Base-by-base conservation (phyloP, 1,284 basidiomycete genomes). In the Ustilago trichophora region DNA sequence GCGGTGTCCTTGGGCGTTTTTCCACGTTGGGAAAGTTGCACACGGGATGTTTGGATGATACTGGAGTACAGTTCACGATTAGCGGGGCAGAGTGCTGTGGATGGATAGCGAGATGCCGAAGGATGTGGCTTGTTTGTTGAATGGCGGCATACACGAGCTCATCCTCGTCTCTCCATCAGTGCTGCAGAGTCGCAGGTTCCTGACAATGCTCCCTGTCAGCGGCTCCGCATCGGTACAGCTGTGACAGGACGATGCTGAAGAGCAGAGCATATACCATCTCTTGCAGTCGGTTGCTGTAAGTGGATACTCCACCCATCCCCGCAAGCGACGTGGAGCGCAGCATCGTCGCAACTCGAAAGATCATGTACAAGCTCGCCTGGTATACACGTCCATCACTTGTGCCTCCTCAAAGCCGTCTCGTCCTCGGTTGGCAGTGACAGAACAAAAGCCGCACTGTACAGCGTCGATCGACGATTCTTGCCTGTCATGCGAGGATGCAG, bases 91-190 rank as follows among this genome's bases (percentile, higher is more conserved):
- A n/a, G n/a, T n/a, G n/a, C n/a, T n/a, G n/a, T n/a, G n/a, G n/a
- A n/a, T n/a, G n/a, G n/a, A n/a, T n/a, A n/a, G n/a, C n/a, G n/a
- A n/a, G n/a, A 37, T 19, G 33, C 35, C 42, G 42, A 26, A 29
- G 36, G 42, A 26, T 37, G 29, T 35, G 44, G 44, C 44, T 43
- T 55, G 52, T 48, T 55, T 48, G 44, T 36, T 29, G 15, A 16
- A 36, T 15, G n/a, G 22, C 31, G 21, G 21, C 31, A 9, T 25
- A 32, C 33, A 19, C 42, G 13, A 44, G 29, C 42, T 3, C 15
- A 6, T 13, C 24, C 18, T 31, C 40, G 11, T 3, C 21, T 31
- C 31, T n/a, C n/a, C n/a, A n/a, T n/a, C n/a, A n/a, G n/a, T n/a
- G n/a, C n/a, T n/a, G n/a, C n/a, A n/a, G n/a, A n/a, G n/a, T n/a